Base-by-base conservation (phyloP, 495 filamentous ascomycete species). In the Penicillium crystallinum region DNA sequence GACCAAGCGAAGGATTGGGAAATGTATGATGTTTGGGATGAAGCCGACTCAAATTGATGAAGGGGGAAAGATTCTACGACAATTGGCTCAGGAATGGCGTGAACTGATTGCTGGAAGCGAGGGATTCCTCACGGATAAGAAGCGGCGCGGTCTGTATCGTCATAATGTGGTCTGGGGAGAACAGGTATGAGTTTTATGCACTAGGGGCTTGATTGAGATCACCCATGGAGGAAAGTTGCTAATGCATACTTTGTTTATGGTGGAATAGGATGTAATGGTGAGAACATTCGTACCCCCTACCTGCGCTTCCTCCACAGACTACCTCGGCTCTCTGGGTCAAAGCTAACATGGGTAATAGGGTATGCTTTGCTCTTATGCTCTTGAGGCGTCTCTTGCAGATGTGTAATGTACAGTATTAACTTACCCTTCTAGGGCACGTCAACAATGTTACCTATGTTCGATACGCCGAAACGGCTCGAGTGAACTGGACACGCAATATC, bases 121-220 rank as follows among this genome's bases (percentile, higher is more conserved):
- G 58, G 92, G 92, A 4, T 97, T 86, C 63, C 62, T 97, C 53
- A 86, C 87, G 0, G 81, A 78, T 15, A 76, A 77, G 44, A 74
- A 78, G 49, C 70, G 85, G 23, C 75, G 80, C 46, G 88, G 89
- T 4, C 63, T 95, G 34, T 83, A 81, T 52, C 66, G 80, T n/a
- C 84, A 90, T 59, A 74, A 78, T 64, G 84, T 97, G 18, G 86
- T 84, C 0, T 96, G 90, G 91, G 91, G 90, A 29, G 92, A 97
- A 72, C 90, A 91, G 89, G 91, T 88, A 77, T 39, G 65, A 22
- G 38, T 2, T 29, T 35, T 29, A 17, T 19, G 23, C 23, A 27
- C 7, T 3, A 7, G 7, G 3, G 7, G 23, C 7, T 27, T 27
- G 7, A 27, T 27, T 3, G 3, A 27, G 7, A 27, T 27, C 7